phyloP scores from a whole-genome alignment of 768 basidiomycete genomes.

The Tulasnella sp. region DNA sequence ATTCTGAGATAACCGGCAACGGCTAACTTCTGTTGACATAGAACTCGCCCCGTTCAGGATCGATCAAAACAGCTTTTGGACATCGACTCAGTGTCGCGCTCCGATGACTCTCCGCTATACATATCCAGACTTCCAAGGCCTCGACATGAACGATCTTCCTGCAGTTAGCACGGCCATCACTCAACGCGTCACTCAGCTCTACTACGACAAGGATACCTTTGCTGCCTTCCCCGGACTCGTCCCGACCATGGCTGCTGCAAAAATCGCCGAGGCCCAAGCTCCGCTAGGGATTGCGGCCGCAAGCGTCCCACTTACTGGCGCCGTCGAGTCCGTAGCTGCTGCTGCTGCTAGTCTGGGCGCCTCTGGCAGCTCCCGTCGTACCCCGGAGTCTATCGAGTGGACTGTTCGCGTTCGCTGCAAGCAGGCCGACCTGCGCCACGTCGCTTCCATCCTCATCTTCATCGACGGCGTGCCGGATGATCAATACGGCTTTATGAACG shows the following conservation, averaged over 20 bases:
- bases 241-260: background rate
- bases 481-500: background rate
- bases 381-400: background rate
- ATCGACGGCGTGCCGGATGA: background rate
- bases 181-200: background rate
- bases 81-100: background rate
- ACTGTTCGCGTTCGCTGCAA: background rate
- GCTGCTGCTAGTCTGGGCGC: too few relatives aligned
- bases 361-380: background rate
- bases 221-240: background rate
- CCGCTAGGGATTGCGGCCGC: background rate
- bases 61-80: background rate
- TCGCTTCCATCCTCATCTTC: background rate
- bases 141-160: background rate
- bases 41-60: background rate
- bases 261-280: background rate
- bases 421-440: background rate
- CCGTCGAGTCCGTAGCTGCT: too few relatives aligned
- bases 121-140: background rate
- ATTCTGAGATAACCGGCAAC: background rate
- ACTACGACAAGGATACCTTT: background rate
- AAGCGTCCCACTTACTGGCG: background rate
- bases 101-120: background rate
- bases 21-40: background rate
- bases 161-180: background rate